Evolutionary conservation across 1,139 yeast genomes (phyloP), one percentile per base, ranked within the genome.

Genomic region (Debaryomyces sp.): DNA sequence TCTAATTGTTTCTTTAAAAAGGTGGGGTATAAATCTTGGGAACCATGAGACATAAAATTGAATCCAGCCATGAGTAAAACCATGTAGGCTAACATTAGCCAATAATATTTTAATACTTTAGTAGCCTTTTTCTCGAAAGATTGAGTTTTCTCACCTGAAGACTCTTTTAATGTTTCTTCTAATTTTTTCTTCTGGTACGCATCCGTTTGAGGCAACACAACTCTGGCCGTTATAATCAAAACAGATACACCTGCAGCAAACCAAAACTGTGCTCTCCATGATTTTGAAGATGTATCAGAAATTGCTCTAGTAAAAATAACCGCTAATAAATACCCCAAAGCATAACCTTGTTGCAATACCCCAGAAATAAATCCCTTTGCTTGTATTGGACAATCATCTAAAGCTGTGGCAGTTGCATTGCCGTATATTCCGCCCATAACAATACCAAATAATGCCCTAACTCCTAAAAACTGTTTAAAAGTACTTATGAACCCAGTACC

Each of bases 1-100:
- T 66, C 67, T 44, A 81, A 77, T 64, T 85, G 87, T 37, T 70
- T 71, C 10, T 78, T 73, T 49, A 86, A 70, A 60, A 83, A 66
- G 5, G 91, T 84, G 48, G 91, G 90, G 63, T 81, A 85, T 62
- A 85, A 67, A 67, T 86, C 92, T 63, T 86, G 90, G 18, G 89
- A 83, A 6, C 89, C 90, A 56, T 85, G 91, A 7, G 89, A 81
- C 77, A 79, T 75, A 66, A 85, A 86, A 67, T 63, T 60, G 61
- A 64, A 61, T 18, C 68, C 70, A 6, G 67, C 54, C 70, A 64
- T 64, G 52, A 64, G 37, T 35, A 64, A 48, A 39, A 65, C 64
- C 37, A 51, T 50, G 53, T 63, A 64, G 33, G 62, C 37, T 50
- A 58, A 51, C 42, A 62, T 54, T 41, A 64, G 58, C 68, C 70